Conservation (phyloP, 2,329 filamentous ascomycete species). For the Ophiostoma perfectum region DNA sequence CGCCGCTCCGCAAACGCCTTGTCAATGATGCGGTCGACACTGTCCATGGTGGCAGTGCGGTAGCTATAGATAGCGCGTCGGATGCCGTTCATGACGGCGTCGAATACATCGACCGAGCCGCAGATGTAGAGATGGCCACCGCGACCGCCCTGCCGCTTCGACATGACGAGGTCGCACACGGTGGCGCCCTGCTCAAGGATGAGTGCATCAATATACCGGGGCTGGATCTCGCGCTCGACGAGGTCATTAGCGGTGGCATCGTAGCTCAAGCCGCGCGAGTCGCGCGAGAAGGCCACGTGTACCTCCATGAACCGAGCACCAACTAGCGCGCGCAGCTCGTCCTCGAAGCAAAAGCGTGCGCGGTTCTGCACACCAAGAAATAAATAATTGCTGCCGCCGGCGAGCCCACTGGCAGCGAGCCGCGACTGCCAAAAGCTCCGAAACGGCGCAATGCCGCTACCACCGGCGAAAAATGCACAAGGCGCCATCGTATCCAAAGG, state of each 20-base stretch:
- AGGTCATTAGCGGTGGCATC: constrained; percentile 40
- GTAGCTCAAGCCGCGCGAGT: constrained; percentile 43
- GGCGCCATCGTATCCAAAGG: constrained; percentile 46
- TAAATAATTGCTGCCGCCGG: constrained; percentile 43
- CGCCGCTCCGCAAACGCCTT: constrained; percentile 51
- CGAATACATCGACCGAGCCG: constrained; percentile 45
- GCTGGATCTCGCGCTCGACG: constrained; percentile 44
- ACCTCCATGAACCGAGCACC: constrained; percentile 47
- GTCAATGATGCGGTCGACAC: constrained; percentile 46
- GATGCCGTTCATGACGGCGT: constrained; percentile 52
- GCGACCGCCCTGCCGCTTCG: constrained; percentile 49
- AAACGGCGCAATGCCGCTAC: constrained; percentile 50
- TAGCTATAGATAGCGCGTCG: constrained; percentile 52
- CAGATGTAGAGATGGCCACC: constrained; percentile 47
- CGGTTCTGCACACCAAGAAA: constrained; percentile 50
- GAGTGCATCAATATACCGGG: constrained; percentile 48
- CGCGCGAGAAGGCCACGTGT: constrained; percentile 49
- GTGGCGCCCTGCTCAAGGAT: constrained; percentile 48
- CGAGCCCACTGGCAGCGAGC: constrained; percentile 30
- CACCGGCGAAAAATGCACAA: constrained; percentile 50
- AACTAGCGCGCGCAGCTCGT: constrained; percentile 43
- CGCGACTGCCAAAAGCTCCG: constrained; percentile 50
- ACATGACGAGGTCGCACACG: constrained; percentile 52
- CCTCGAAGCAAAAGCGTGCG: constrained; percentile 48
- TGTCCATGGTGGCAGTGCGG: constrained; percentile 47